These are phyloP conservation scores for Coemansia sp. DNA, from an alignment of 192 early-diverging fungal genomes.

Conservation along the genomic window DNA sequence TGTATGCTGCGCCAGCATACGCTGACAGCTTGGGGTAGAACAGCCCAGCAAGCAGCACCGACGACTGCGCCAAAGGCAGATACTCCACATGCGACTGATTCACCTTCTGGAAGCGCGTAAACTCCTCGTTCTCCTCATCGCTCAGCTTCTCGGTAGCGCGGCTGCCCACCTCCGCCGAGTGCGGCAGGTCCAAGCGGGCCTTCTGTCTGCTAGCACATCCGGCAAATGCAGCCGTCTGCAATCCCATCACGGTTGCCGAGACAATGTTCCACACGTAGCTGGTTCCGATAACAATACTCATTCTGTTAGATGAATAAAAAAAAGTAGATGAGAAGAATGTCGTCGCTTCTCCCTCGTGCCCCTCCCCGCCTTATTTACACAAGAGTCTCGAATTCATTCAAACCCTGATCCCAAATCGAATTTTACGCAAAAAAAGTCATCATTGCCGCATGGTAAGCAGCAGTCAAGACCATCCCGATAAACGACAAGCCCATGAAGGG, in stretches of 20 bases:
- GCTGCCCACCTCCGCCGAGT: slow-evolving; percentile 40
- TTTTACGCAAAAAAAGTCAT: slow-evolving; percentile 25
- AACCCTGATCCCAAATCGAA: neutral
- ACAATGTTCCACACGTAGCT: slow-evolving; percentile 54
- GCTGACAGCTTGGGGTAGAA: slow-evolving; percentile 53
- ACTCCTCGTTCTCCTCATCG: slow-evolving; percentile 48
- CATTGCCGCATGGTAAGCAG: slow-evolving; percentile 23
- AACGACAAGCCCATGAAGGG: slow-evolving; percentile 12
- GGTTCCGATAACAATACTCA: slow-evolving; percentile 53
- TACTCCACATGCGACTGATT: slow-evolving; percentile 51
- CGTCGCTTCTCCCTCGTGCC: neutral
- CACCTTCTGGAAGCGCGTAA: slow-evolving; percentile 47
- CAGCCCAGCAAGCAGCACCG: slow-evolving; percentile 44
- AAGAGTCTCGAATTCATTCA: neutral
- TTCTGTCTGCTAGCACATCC: slow-evolving; percentile 42
- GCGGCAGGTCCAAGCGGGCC: slow-evolving; percentile 30
- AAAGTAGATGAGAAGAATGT: neutral
- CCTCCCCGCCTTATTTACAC: neutral
- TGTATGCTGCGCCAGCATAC: slow-evolving; percentile 41
- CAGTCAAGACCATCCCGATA: slow-evolving; percentile 20
- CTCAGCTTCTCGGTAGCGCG: slow-evolving; percentile 46
- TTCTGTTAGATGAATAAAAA: slow-evolving; percentile 10
- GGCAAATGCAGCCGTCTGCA: slow-evolving; percentile 40
- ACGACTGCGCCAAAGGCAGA: slow-evolving; percentile 42
- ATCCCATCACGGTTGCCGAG: slow-evolving; percentile 45